Evolutionary conservation across 2,329 filamentous ascomycete species (phyloP).

Genomic region (Microsporum canis): DNA sequence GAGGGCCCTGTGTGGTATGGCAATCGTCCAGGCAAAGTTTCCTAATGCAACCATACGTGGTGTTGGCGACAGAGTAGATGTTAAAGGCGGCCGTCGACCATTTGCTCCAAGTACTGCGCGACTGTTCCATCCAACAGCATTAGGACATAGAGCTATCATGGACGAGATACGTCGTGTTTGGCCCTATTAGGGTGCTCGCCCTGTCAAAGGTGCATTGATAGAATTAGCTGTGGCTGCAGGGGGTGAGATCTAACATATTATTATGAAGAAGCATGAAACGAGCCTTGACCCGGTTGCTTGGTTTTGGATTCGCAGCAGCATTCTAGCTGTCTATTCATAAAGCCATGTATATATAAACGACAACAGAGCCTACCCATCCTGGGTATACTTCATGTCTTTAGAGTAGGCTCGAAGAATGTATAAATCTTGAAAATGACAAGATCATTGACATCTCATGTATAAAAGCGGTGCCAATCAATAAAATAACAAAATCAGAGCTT

Average conservation of each 20-base stretch:
- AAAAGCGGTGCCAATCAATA: neutral
- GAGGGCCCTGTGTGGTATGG: constrained; percentile 10
- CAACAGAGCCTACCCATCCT: neutral
- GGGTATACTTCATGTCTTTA: neutral
- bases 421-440: neutral
- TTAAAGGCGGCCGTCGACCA: neutral
- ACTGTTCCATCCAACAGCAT: constrained; percentile 20
- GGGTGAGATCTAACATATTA: neutral
- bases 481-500: constrained; percentile 23
- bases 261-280: neutral
- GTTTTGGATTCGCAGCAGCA: neutral
- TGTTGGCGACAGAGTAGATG: neutral
- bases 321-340: neutral
- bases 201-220: neutral
- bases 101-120: constrained; percentile 12
- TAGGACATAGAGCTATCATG: constrained; percentile 19
- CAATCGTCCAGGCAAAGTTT: constrained; percentile 6
- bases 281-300: neutral
- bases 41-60: neutral
- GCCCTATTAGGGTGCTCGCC: neutral
- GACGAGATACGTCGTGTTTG: constrained; percentile 13
- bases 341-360: neutral
- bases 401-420: neutral
- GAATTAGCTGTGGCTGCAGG: neutral
- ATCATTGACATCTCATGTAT: neutral